Base-by-base conservation (phyloP, 345 rosid species). In the Citrus hindsii region DNA sequence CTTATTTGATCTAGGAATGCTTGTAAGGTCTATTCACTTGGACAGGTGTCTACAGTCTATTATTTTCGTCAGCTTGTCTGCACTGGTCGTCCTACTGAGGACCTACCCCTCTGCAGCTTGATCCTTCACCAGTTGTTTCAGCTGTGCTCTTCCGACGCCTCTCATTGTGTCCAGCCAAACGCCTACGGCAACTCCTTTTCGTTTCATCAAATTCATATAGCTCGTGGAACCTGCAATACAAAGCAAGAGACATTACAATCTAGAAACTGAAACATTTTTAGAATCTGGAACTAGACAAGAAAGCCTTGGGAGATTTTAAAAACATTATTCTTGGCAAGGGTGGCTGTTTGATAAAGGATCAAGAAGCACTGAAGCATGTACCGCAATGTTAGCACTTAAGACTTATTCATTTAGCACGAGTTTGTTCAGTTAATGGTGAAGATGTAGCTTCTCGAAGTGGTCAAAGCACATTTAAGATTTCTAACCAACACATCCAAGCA, bases 121-220 rank as follows among this genome's bases (percentile, higher is more conserved):
- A 80, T 0, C 92, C 90, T 77, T 91, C 97, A 60, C 91, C 92
- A 8, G 62, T 67, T 25, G 80, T 55, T 21, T 92, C 95, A 28
- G 84, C 84, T 6, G 89, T 81, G 85, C 79, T 91, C 86, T 92
- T 94, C 84, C 97, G 80, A 7, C 97, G 83, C 83, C 98, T 73
- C 81, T 95, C 97, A 38, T 95, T 95, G 87, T 92, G 97, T 70
- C 97, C 97, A 1, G 95, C 97, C 83, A 92, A 63, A 33, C 95
- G 88, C 78, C 88, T 83, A 21, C 98, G 82, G 42, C 98, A 94
- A 63, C 98, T 94, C 86, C 95, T 91, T 82, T 94, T 94, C 7
- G 91, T 80, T 71, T 90, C 97, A 80, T 94, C 98, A 58, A 94
- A 94, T 79, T 94, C 98, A 5, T 68, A 19, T 12, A 94, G 83